These are phyloP conservation scores for Pseudogymnoascus sp. DNA, from an alignment of 2,329 filamentous ascomycete genomes.

Conservation along the genomic window DNA sequence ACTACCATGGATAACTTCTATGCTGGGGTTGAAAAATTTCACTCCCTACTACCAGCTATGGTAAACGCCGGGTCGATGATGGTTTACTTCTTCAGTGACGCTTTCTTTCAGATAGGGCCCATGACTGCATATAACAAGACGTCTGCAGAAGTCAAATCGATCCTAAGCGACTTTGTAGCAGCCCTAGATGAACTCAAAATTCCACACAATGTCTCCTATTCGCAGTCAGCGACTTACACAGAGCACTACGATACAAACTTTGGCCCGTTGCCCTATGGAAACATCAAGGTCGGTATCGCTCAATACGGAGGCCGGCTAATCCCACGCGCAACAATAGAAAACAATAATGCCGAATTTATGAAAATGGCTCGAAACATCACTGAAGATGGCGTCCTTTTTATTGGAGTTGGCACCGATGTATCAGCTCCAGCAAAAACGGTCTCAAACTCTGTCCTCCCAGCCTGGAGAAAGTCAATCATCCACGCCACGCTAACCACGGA, in stretches of 20 bases:
- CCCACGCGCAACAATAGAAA: conserved; percentile 28
- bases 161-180: conserved; percentile 39
- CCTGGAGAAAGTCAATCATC: conserved; percentile 33
- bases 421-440: conserved; percentile 14
- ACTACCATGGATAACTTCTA: conserved; percentile 38
- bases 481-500: conserved; percentile 26
- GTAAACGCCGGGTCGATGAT: conserved; percentile 42
- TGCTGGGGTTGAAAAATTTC: conserved; percentile 38
- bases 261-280: conserved; percentile 24
- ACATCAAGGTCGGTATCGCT: conserved; percentile 23
- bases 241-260: conserved; percentile 28
- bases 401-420: conserved; percentile 29
- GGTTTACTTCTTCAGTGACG: conserved; percentile 40
- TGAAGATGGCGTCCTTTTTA: conserved; percentile 27
- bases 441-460: conserved; percentile 34
- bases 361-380: conserved; percentile 28
- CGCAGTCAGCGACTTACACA: conserved; percentile 19
- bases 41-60: conserved; percentile 36
- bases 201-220: conserved; percentile 22
- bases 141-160: conserved; percentile 32
- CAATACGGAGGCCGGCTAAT: conserved; percentile 38
- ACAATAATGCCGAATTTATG: conserved; percentile 19
- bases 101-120: conserved; percentile 39
- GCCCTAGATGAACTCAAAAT: conserved; percentile 33
- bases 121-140: conserved; percentile 41